Base-by-base conservation (phyloP, 202 grass and related monocot genomes). In the Musa balbisiana region DNA sequence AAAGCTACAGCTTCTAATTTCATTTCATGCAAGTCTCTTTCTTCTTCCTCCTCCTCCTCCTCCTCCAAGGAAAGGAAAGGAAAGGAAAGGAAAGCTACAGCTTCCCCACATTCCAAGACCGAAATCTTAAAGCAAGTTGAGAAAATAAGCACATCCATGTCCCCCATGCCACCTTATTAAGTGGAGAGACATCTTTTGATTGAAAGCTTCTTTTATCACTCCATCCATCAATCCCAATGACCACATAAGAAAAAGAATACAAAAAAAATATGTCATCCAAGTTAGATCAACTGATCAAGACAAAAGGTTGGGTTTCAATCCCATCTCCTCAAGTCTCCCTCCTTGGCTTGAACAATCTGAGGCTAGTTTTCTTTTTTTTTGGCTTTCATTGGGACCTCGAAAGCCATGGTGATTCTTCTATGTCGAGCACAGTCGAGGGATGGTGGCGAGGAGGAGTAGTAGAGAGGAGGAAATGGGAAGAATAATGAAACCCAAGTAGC, bases 31-130 rank as follows among this genome's bases (percentile, higher is more conserved):
- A 29, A 3, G 27, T 29, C 27, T 3, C 27, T 5, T 43, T 43
- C 33, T 43, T 6, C 33, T 43, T 6, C 33, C 0, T 43, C 33
- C 4, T 43, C 33, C 4, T 43, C 4, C 2, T 27, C 33, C 33
- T 43, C 33, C 27, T 1, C 25, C 25, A 55, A n/a, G n/a, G n/a
- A n/a, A n/a, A n/a, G n/a, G n/a, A n/a, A 17, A 17, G 55, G 14
- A 16, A 3, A 15, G 14, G 24, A 55, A 29, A 22, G 51, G 49
- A 56, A 50, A 29, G 26, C 73, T 64, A 64, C 10, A 43, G 8
- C 19, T 76, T 76, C 56, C 33, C 50, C 73, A 9, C 29, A 64
- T 76, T 19, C 56, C 73, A 50, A 76, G 50, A 49, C 73, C 9
- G 43, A 26, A 26, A 25, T 17, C 16, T 56, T 17, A 49, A 49